phyloP scores from a whole-genome alignment of 441 rosid species.

The Theobroma grandiflorum region DNA sequence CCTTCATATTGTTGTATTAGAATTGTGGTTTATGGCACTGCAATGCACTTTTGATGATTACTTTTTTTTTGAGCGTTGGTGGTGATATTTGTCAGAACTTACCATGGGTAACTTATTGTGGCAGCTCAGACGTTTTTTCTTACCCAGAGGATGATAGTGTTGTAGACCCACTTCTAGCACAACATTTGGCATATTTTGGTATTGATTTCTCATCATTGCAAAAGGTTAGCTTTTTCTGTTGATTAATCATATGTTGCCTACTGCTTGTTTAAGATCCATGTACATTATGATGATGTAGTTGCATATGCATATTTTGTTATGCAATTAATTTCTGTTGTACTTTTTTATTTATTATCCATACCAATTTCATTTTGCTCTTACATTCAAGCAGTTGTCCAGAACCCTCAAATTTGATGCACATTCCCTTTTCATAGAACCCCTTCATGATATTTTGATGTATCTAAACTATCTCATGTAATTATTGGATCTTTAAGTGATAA shows the following conservation, averaged over 20 bases:
- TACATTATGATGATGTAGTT: not conserved
- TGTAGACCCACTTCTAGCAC: conserved; percentile 86
- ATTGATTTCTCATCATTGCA: conserved; percentile 95
- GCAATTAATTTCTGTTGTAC: conserved; percentile 1
- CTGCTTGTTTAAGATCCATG: conserved; percentile 21
- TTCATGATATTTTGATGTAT: not conserved
- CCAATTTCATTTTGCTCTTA: not conserved
- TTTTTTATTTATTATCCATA: not conserved
- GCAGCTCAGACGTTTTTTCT: conserved; percentile 98
- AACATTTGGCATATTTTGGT: conserved; percentile 96
- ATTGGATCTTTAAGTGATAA: not conserved
- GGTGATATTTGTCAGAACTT: conserved; percentile 38
- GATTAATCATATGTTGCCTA: conserved; percentile 19
- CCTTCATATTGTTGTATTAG: not conserved
- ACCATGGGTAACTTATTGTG: conserved; percentile 57
- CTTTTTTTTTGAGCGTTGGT: conserved; percentile 1
- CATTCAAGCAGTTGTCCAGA: no score
- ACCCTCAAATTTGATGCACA: not conserved
- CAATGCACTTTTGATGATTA: conserved; percentile 12
- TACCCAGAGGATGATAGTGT: conserved; percentile 95
- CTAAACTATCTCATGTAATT: not conserved
- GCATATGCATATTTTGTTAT: not conserved
- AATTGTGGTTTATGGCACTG: conserved; percentile 17
- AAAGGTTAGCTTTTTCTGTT: conserved; percentile 62
- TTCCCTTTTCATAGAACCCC: not conserved